Conservation (phyloP, 768 basidiomycete species). For the Boletus sp. region DNA sequence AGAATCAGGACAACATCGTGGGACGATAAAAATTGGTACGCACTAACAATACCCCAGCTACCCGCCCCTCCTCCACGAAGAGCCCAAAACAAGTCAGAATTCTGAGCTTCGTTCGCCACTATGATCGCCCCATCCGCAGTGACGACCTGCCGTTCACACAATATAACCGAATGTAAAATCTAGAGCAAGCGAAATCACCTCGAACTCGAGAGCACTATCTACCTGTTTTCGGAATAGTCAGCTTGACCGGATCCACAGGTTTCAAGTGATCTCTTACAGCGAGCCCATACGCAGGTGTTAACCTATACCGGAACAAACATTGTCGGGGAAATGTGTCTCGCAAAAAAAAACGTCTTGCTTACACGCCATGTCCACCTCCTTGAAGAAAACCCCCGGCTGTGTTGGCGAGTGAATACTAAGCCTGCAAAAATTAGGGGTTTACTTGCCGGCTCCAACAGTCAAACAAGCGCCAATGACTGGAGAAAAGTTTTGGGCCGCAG, state of each 20-base stretch:
- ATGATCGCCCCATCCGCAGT: conserved; percentile 39
- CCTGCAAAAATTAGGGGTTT: neutral
- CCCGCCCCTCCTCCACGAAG: conserved; percentile 51
- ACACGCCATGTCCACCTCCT: conserved; percentile 47
- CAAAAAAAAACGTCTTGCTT: neutral
- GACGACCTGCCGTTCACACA: conserved; percentile 27
- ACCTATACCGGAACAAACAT: neutral
- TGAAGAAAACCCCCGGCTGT: conserved; percentile 47
- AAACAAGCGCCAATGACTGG: conserved; percentile 18
- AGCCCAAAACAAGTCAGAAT: conserved; percentile 53
- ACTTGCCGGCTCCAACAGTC: conserved; percentile 20
- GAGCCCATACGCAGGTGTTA: conserved; percentile 42
- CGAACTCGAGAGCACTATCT: conserved; percentile 46
- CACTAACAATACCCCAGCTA: conserved; percentile 46
- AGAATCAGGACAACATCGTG: neutral
- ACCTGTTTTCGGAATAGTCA: conserved; percentile 27
- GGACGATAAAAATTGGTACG: neutral
- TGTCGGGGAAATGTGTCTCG: neutral
- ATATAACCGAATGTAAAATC: neutral
- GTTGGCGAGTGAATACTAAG: neutral
- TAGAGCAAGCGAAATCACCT: conserved; percentile 6
- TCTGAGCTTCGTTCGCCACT: conserved; percentile 38
- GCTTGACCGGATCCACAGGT: neutral
- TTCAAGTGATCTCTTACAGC: conserved; percentile 24
- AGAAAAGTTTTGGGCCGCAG: conserved; percentile 12